These are phyloP conservation scores for Zygosaccharomyces rouxii DNA, from an alignment of 805 yeast genomes.

Conservation along the genomic window DNA sequence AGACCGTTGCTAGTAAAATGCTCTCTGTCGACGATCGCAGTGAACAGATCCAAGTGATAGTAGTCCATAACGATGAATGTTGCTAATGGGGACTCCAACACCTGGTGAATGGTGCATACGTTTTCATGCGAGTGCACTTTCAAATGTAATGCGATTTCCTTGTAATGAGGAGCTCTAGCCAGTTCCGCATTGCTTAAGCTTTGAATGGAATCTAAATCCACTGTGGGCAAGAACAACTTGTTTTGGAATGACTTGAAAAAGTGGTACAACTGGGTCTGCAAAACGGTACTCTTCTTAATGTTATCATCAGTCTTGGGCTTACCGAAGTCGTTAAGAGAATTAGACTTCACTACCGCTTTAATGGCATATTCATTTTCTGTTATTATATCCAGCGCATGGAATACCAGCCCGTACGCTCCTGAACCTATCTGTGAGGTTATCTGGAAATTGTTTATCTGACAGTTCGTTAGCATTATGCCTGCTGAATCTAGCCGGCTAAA, in stretches of 20 bases:
- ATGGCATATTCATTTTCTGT: slow-evolving; percentile 59
- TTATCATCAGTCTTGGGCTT: slow-evolving; percentile 17
- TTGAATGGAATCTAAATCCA: slow-evolving; percentile 27
- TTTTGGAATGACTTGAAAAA: slow-evolving; percentile 24
- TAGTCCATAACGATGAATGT: slow-evolving; percentile 79
- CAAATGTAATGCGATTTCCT: slow-evolving; percentile 71
- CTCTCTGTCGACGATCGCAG: slow-evolving; percentile 72
- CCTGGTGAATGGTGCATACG: slow-evolving; percentile 69
- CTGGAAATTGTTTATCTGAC: slow-evolving; percentile 41
- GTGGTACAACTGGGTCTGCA: slow-evolving; percentile 28
- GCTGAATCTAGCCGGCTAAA: no score
- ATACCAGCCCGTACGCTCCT: slow-evolving; percentile 83
- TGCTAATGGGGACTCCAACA: slow-evolving; percentile 55
- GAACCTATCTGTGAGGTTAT: slow-evolving; percentile 46
- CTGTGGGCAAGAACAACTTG: slow-evolving; percentile 22
- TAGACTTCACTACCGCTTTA: slow-evolving; percentile 58
- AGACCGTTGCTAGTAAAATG: slow-evolving; percentile 52
- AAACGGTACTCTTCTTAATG: slow-evolving; percentile 24
- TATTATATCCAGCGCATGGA: slow-evolving; percentile 54
- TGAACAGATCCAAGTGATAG: slow-evolving; percentile 79
- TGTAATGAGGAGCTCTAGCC: slow-evolving; percentile 37
- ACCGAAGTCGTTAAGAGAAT: slow-evolving; percentile 28
- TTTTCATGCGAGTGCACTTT: slow-evolving; percentile 75
- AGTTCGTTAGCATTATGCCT: slow-evolving; percentile 14
- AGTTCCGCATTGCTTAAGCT: slow-evolving; percentile 37